A percentile compares a stretch with the other conserved stretches of the same genome.
phyloP scores from a whole-genome alignment of 805 yeast genomes.

The Yarrowia hollandica region DNA sequence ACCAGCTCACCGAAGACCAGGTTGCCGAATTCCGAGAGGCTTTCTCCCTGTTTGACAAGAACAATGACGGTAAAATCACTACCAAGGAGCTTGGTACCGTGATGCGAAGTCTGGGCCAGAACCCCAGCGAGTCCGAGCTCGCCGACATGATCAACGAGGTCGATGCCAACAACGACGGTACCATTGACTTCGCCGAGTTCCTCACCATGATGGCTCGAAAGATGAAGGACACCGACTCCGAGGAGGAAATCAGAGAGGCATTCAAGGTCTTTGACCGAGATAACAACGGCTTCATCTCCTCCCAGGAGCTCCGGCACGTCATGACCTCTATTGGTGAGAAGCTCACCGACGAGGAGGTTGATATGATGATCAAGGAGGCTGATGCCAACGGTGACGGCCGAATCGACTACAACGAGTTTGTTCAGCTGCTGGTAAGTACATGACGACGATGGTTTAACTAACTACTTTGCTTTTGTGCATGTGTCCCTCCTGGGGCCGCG shows the following conservation, averaged over 20 bases:
- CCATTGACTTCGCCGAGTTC: slow-evolving; percentile 78
- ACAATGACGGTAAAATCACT: slow-evolving; percentile 94
- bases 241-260: slow-evolving; percentile 96
- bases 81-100: slow-evolving; percentile 95
- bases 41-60: slow-evolving; percentile 93
- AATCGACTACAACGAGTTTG: slow-evolving; percentile 94
- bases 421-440: slow-evolving; percentile 62
- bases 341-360: slow-evolving; percentile 93
- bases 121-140: slow-evolving; percentile 93
- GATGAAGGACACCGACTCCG: slow-evolving; percentile 94
- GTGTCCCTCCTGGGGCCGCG: no score
- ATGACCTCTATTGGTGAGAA: slow-evolving; percentile 97
- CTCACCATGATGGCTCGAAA: slow-evolving; percentile 87
- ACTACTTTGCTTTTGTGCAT: no score
- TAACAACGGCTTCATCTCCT: slow-evolving; percentile 95
- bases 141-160: slow-evolving; percentile 97
- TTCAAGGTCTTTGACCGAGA: slow-evolving; percentile 92
- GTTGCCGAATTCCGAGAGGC: slow-evolving; percentile 98
- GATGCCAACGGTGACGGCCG: slow-evolving; percentile 85
- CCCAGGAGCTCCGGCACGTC: slow-evolving; percentile 95
- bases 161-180: slow-evolving; percentile 91
- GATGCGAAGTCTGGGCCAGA: slow-evolving; percentile 98
- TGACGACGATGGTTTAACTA: no score
- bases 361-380: slow-evolving; percentile 95
- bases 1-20: slow-evolving; percentile 90